Evolutionary conservation across 306 rosid species (phyloP), one percentile per base, ranked within the genome.

Genomic region (Quercus bicolor): DNA sequence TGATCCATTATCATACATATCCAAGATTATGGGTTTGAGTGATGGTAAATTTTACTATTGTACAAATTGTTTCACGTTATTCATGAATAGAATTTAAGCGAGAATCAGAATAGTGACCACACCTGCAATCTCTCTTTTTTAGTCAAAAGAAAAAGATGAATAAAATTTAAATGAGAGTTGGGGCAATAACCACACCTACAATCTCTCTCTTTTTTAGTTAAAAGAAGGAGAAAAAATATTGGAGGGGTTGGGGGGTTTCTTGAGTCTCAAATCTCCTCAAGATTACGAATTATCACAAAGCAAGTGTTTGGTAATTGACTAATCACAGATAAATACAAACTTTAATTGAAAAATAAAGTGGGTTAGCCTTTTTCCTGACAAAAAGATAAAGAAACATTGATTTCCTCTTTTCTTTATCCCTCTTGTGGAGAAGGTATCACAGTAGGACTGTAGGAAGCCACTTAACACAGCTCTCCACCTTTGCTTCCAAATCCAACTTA

Each of bases 401-500:
- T 70, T 62, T 83, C 16, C 34, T 33, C 75, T 81, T 70, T 78
- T 33, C 75, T 81, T 74, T 78, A 75, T 85, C 88, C 26, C 75
- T 14, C 68, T 4, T 19, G 88, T 78, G 83, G 85, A 81, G 84
- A 81, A 77, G 84, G 82, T 56, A 68, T 84, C 79, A 43, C 64
- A 48, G 40, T 21, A 69, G 70, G 78, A 78, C 64, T 56, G 29
- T 21, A 69, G 70, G 76, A 78, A 57, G 79, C 85, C 79, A 79
- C 78, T 75, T 83, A 51, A 83, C 79, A 73, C 56, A 37, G 77
- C 57, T 61, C 80, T 57, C 86, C 68, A 69, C 84, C 84, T 73
- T 85, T 85, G 82, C 88, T 85, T 82, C 53, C 56, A 82, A 77
- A 85, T 68, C 88, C 85, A 78, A 65, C 78, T 61, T 61, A 70